These are phyloP conservation scores for Hypoxylon fragiforme DNA, from an alignment of 495 filamentous ascomycete genomes.

Conservation along the genomic window DNA sequence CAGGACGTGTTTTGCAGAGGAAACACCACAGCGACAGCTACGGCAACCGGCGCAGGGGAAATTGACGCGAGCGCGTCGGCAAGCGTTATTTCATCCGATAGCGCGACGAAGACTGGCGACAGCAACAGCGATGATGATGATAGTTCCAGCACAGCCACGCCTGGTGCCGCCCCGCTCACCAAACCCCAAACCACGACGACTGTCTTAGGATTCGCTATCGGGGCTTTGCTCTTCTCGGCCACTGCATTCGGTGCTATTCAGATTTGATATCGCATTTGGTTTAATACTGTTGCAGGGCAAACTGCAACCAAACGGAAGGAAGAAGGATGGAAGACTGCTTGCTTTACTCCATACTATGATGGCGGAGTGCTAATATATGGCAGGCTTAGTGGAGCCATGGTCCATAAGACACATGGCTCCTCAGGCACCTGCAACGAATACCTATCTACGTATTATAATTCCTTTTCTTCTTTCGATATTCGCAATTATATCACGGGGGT, in stretches of 20 bases:
- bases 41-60: slow-evolving; percentile 43
- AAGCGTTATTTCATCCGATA: not conserved
- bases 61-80: not conserved
- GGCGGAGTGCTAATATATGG: too few species aligned
- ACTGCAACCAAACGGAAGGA: too few species aligned
- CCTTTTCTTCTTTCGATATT: too few species aligned
- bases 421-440: too few species aligned
- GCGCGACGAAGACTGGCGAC: not conserved
- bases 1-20: slow-evolving; percentile 47
- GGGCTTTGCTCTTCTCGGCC: not conserved
- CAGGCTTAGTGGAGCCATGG: too few species aligned
- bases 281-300: too few species aligned
- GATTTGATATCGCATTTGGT: not conserved
- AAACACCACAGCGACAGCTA: slow-evolving; percentile 32
- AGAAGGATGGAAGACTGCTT: too few species aligned
- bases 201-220: not conserved
- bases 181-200: not conserved
- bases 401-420: too few species aligned
- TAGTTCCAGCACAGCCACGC: not conserved
- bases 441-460: too few species aligned
- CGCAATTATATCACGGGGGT: too few species aligned
- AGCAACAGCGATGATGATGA: not conserved
- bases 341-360: too few species aligned
- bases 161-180: not conserved
- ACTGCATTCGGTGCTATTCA: not conserved